Base-by-base conservation (phyloP, 495 filamentous ascomycete species). In the Xylaria longipes region DNA sequence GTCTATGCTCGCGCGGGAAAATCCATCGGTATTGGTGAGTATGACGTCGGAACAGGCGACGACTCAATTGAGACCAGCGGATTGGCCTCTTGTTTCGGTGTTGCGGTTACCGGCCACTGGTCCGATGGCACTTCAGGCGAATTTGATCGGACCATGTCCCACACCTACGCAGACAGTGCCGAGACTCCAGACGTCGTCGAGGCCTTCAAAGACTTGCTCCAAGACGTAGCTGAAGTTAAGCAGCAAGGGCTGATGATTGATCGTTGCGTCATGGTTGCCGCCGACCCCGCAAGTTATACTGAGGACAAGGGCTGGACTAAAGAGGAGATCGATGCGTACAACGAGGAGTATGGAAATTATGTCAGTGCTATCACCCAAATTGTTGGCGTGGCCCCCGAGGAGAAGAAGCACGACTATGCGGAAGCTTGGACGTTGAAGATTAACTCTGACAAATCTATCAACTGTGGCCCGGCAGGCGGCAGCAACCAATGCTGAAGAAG, bases 11-110 rank as follows among this genome's bases (percentile, higher is more conserved):
- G 46, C 46, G 25, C 46, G 7, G 46, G 0, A 6, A 50, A 50
- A n/a, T 3, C 46, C n/a, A n/a, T 50, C n/a, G 20, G n/a, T 25
- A 25, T 7, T 7, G 46, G 46, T n/a, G 46, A 50, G n/a, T 50
- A 50, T 50, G 46, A 50, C n/a, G 46, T 50, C n/a, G 46, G 46
- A 25, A 50, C 46, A 50, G 46, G 46, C n/a, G 46, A 50, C n/a
- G 46, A 50, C 31, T 20, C 57, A 1, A 60, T 65, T 11, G 39
- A 46, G 20, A 65, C 62, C 27, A 8, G 2, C 6, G 62, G 62
- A 5, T 37, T 65, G 62, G 62, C 62, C 8, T 27, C 62, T 12
- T 65, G 62, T 39, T 45, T 65, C 39, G 62, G 62, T 8, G 62
- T 65, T 9, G 62, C 62, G 4, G 35, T 65, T 12, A 35, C 39